Percentiles rank a stretch among this genome's conserved stretches.
Evolutionary conservation across 1,284 basidiomycete genomes (phyloP).

Genomic region (Ganoderma resinaceum): DNA sequence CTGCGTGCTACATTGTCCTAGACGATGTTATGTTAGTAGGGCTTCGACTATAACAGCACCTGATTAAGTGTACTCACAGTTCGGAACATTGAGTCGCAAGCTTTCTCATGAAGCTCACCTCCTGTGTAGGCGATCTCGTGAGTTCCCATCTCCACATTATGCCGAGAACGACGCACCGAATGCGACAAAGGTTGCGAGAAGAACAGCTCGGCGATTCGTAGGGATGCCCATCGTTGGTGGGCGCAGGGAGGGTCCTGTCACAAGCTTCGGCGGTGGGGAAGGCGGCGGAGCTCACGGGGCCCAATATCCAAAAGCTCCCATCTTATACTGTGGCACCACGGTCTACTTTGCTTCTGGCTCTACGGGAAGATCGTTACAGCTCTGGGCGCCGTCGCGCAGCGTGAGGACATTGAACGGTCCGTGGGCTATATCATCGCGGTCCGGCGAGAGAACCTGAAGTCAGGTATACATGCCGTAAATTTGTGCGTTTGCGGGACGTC

Average conservation of each 20-base stretch:
- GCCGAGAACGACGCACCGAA: constrained; percentile 43
- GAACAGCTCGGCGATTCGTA: constrained; percentile 63
- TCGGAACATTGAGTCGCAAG: neutral
- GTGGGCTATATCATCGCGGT: constrained; percentile 21
- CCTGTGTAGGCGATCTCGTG: constrained; percentile 25
- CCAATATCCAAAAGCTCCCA: neutral
- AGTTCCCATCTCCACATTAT: neutral
- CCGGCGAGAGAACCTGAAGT: constrained; percentile 11
- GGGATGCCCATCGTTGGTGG: constrained; percentile 47
- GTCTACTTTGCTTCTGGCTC: constrained; percentile 8
- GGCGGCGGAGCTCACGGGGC: constrained; percentile 26
- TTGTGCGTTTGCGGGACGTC: constrained; percentile 11
- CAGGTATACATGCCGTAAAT: constrained; percentile 14
- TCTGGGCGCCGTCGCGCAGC: constrained; percentile 16
- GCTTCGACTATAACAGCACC: no score
- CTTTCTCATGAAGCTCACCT: constrained; percentile 31
- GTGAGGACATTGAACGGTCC: constrained; percentile 22
- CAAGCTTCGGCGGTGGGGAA: constrained; percentile 11
- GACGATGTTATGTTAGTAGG: neutral
- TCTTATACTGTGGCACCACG: neutral
- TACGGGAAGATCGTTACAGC: constrained; percentile 17
- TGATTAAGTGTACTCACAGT: constrained; percentile 8
- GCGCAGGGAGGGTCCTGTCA: constrained; percentile 1
- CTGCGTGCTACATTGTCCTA: constrained; percentile 37
- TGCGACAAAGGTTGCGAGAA: constrained; percentile 68